These are phyloP conservation scores for Carex arenaria DNA, from an alignment of 202 grass and related monocot genomes.

Conservation along the genomic window DNA sequence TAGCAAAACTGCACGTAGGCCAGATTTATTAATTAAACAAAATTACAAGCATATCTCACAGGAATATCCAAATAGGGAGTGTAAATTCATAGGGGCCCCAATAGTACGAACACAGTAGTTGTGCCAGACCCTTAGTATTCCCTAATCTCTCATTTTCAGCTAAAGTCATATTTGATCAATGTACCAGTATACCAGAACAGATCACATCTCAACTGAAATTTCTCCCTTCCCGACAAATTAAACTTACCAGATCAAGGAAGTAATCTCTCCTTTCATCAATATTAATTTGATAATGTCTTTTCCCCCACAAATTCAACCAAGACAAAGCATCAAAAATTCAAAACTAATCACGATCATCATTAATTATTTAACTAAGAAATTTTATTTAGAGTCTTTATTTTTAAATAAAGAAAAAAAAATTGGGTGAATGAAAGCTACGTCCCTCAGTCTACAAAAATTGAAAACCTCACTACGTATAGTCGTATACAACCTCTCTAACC, in stretches of 20 bases:
- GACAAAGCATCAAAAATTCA: not conserved
- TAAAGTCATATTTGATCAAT: not conserved
- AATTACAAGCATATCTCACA: not conserved
- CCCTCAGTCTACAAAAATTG: not conserved
- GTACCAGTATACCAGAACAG: not conserved
- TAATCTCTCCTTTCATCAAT: not conserved
- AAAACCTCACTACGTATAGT: not conserved
- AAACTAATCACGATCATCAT: too few relatives aligned
- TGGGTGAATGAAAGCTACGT: too few relatives aligned
- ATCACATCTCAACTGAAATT: not conserved
- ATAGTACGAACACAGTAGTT: too few relatives aligned
- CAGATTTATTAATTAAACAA: not conserved
- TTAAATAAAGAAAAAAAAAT: too few relatives aligned
- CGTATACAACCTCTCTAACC: not conserved
- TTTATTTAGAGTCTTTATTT: too few relatives aligned
- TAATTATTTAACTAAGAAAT: too few relatives aligned
- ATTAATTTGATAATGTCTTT: not conserved
- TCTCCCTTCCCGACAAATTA: not conserved
- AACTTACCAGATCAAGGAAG: not conserved
- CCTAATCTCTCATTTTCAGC: not conserved
- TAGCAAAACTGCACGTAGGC: not conserved
- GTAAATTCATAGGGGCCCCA: too few relatives aligned
- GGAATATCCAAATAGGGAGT: too few relatives aligned
- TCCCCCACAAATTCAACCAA: not conserved
- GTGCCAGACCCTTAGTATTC: too few relatives aligned